These are phyloP conservation scores for Takashimella koratensis DNA, from an alignment of 1,284 basidiomycete genomes.

Conservation along the genomic window DNA sequence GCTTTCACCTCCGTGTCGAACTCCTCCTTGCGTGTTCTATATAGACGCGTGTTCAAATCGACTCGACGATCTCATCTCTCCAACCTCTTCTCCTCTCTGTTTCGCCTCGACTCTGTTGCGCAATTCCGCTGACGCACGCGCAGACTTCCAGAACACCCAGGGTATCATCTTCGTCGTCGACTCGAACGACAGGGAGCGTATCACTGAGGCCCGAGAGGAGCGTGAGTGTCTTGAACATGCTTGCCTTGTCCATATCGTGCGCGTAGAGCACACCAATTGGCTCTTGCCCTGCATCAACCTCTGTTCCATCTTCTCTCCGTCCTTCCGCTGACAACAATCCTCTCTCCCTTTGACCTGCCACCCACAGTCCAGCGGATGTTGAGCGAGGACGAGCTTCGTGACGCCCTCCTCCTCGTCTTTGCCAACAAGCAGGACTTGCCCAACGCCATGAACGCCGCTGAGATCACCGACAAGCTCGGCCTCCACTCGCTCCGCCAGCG, in stretches of 20 bases:
- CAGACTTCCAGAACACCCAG: constrained; percentile 99
- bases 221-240: constrained; percentile 46
- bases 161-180: constrained; percentile 99
- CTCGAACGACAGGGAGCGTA: constrained; percentile 99
- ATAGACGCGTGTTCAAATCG: no score
- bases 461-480: constrained; percentile 99
- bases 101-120: background rate
- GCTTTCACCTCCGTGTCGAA: background rate
- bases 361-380: constrained; percentile 88
- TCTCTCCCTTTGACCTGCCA: background rate
- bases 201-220: constrained; percentile 98
- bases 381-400: constrained; percentile 98
- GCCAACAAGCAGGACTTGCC: constrained; percentile 99
- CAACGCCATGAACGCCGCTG: constrained; percentile 99
- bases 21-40: no score
- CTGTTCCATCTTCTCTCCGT: background rate
- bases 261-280: background rate
- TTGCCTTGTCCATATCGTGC: background rate
- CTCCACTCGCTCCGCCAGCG: constrained; percentile 94
- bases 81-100: no score
- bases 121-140: background rate
- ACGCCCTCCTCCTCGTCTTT: constrained; percentile 96
- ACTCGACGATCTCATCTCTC: no score
- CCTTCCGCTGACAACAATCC: background rate
- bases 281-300: background rate